phyloP scores from a whole-genome alignment of 2,329 filamentous ascomycete species.

The Colletotrichum simmondsii region DNA sequence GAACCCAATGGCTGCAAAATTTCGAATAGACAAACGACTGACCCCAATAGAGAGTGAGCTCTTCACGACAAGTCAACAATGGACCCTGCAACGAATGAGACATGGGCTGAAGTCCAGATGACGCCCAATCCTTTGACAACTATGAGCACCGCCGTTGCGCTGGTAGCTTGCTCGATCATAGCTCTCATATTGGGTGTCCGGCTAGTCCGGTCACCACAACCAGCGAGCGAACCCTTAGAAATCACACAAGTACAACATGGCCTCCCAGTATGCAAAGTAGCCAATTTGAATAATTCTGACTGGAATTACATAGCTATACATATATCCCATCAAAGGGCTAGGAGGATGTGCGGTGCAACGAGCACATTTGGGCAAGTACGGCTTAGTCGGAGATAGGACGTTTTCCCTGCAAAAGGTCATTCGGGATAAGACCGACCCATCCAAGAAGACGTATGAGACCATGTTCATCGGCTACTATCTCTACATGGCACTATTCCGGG shows the following conservation, averaged over 20 bases:
- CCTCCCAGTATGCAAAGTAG: not conserved
- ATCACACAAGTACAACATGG: slow-evolving; percentile 7
- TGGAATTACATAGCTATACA: not conserved
- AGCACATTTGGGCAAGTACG: not conserved
- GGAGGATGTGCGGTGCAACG: not conserved
- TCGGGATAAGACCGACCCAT: not conserved
- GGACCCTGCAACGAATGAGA: not conserved
- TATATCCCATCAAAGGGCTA: slow-evolving; percentile 7
- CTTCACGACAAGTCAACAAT: not conserved
- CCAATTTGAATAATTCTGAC: not conserved
- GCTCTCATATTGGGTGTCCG: not conserved
- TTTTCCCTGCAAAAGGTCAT: not conserved
- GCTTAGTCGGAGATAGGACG: not conserved
- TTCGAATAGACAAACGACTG: too few species aligned
- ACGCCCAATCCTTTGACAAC: not conserved
- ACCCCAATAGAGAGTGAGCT: not conserved
- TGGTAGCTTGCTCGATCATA: not conserved
- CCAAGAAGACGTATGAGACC: not conserved
- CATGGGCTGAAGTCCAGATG: not conserved
- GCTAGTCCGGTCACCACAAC: not conserved
- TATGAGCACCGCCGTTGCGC: not conserved
- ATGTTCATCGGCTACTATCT: slow-evolving; percentile 1
- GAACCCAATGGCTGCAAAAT: not conserved
- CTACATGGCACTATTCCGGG: slow-evolving; percentile 4
- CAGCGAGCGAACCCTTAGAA: not conserved